Evolutionary conservation across 2,329 filamentous ascomycete genomes (phyloP).

Genomic region (Aspergillus terreus): DNA sequence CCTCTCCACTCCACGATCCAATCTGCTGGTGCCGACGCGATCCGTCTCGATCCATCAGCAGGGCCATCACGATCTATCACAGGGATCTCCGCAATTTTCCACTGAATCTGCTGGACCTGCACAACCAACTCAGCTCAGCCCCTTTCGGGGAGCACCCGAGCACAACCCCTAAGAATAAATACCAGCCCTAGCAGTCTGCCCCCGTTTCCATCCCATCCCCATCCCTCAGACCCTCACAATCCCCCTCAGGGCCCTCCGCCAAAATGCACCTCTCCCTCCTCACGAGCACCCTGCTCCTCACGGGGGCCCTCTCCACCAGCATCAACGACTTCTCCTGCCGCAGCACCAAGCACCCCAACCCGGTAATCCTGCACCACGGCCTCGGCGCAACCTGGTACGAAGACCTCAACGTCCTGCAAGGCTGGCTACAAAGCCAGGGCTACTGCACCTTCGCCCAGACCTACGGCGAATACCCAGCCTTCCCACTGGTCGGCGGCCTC

Average conservation of each 20-base stretch:
- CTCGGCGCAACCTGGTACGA: constrained; percentile 37
- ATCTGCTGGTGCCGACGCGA: not conserved
- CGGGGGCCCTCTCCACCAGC: constrained; percentile 12
- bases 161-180: too few relatives aligned
- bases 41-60: too few relatives aligned
- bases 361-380: constrained; percentile 35
- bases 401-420: constrained; percentile 34
- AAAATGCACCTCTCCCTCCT: constrained; percentile 5
- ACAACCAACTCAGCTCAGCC: too few relatives aligned
- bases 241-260: too few relatives aligned
- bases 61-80: too few relatives aligned
- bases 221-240: too few relatives aligned
- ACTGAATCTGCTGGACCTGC: too few relatives aligned
- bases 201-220: too few relatives aligned
- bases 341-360: constrained; percentile 25
- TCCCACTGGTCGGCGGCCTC: constrained; percentile 39
- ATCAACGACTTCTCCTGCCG: constrained; percentile 36
- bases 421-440: constrained; percentile 33
- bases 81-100: too few relatives aligned
- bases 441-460: constrained; percentile 44
- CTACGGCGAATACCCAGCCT: constrained; percentile 38
- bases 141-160: too few relatives aligned
- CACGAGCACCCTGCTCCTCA: constrained; percentile 5
- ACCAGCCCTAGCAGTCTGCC: too few relatives aligned
- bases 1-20: not conserved